These are phyloP conservation scores for Neospora caninum DNA, from an alignment of 169 alveolate genomes.

Conservation along the genomic window DNA sequence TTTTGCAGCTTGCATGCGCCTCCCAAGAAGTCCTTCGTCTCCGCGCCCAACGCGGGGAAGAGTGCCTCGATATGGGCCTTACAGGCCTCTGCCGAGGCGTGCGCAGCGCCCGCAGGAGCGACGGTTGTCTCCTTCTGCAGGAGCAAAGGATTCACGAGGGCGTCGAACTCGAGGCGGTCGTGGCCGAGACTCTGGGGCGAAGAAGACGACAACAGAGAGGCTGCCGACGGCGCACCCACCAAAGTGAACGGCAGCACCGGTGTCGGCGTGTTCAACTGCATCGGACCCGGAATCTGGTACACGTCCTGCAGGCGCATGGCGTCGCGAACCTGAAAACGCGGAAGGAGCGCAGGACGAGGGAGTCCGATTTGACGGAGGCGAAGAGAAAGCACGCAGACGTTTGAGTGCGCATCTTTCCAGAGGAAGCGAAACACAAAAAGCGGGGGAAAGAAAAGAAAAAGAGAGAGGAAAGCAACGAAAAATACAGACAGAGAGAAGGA, in stretches of 20 bases:
- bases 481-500: neutral
- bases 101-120: neutral
- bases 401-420: too few species aligned
- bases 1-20: slow-evolving; percentile 2
- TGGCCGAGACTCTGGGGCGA: neutral
- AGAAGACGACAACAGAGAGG: slow-evolving; percentile 8
- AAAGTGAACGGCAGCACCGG: slow-evolving; percentile 38
- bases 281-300: slow-evolving; percentile 96
- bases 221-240: slow-evolving; percentile 28
- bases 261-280: slow-evolving; percentile 81
- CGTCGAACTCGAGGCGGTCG: neutral
- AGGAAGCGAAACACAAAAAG: neutral
- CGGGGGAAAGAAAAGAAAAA: neutral
- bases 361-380: too few species aligned
- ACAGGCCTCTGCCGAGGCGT: neutral
- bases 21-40: neutral
- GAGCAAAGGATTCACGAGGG: neutral
- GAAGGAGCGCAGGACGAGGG: neutral
- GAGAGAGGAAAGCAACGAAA: neutral
- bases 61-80: neutral
- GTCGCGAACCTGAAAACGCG: slow-evolving; percentile 82
- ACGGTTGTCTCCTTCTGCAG: neutral
- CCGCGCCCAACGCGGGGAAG: slow-evolving; percentile 17
- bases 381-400: too few species aligned
- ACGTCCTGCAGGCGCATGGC: slow-evolving; percentile 92